These are phyloP conservation scores for Lactarius sanguifluus DNA, from an alignment of 768 basidiomycete species.

Conservation along the genomic window DNA sequence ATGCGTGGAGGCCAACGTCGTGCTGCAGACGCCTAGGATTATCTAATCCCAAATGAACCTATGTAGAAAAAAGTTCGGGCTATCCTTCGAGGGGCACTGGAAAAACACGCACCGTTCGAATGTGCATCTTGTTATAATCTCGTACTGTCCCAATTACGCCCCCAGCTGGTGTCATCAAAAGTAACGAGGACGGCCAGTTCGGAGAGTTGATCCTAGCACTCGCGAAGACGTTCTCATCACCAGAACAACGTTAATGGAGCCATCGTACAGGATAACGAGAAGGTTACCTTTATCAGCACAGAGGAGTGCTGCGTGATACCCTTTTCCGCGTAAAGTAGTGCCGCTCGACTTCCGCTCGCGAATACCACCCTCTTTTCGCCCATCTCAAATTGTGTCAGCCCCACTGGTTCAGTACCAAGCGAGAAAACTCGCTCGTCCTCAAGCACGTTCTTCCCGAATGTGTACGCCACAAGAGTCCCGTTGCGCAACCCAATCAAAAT, in stretches of 20 bases:
- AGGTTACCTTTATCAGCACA: slow-evolving; percentile 62
- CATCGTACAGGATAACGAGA: background rate
- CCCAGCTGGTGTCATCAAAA: slow-evolving; percentile 53
- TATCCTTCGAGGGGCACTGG: slow-evolving; percentile 3
- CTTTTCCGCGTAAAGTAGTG: slow-evolving; percentile 66
- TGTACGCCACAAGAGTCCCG: slow-evolving; percentile 63
- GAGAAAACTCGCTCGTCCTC: slow-evolving; percentile 57
- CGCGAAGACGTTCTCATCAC: slow-evolving; percentile 46
- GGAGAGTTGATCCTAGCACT: slow-evolving; percentile 54
- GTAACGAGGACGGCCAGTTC: slow-evolving; percentile 52
- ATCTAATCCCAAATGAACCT: slow-evolving; percentile 73
- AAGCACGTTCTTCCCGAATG: slow-evolving; percentile 41
- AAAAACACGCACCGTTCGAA: slow-evolving; percentile 59
- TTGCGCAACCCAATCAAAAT: slow-evolving; percentile 75
- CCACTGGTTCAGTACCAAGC: slow-evolving; percentile 67
- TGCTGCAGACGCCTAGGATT: slow-evolving; percentile 69
- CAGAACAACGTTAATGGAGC: background rate
- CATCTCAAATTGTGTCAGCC: slow-evolving; percentile 53
- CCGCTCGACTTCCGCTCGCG: slow-evolving; percentile 68
- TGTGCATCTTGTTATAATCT: slow-evolving; percentile 75
- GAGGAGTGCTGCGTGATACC: slow-evolving; percentile 66
- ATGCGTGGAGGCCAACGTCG: slow-evolving; percentile 50
- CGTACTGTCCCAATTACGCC: slow-evolving; percentile 66
- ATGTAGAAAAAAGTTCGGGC: slow-evolving; percentile 14
- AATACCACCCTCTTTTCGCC: slow-evolving; percentile 59